Evolutionary conservation across 306 rosid species (phyloP), one percentile per base, ranked within the genome.

Genomic region (Ochetophila trinervis): DNA sequence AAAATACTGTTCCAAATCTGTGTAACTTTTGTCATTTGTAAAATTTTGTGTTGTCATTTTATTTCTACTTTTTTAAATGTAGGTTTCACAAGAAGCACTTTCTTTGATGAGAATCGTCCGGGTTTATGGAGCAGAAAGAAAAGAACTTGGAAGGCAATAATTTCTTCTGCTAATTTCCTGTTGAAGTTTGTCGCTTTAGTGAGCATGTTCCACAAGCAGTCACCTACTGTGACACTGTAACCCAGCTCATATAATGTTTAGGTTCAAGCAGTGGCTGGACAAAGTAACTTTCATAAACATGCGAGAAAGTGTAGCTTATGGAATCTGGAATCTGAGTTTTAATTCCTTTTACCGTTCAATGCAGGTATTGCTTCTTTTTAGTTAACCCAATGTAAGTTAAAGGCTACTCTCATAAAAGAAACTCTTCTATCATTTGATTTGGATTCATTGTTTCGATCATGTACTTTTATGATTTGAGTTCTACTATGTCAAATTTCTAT

Each of bases 81-180:
- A 90, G 97, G 90, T 77, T 78, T 84, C 95, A 24, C 83, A 76
- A 62, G 92, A 84, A 70, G 76, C 97, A 70, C 78, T 90, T 62
- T 76, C 84, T 67, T 67, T 81, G 64, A 59, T 82, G 57, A 83
- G 84, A 78, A 82, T 78, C 30, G 80, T 87, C 20, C 83, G 79
- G 70, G 79, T 81, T 58, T 75, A 53, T 73, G 92, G 95, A 53
- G 78, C 90, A 15, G 82, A 53, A 65, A 66, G 70, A 63, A 69
- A 70, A 35, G 97, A 90, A 80, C 52, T 68, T 76, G 83, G 57
- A 82, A 85, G 92, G 97, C 74, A 44, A 19, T 12, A 30, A 70
- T 58, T 11, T 49, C 55, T 45, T 30, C 60, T 49, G 18, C 53
- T 66, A 32, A 10, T 63, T 71, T 68, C 66, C 40, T 67, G 59